Conservation (phyloP, 2,329 filamentous ascomycete genomes). For the Nothophoma quercina region DNA sequence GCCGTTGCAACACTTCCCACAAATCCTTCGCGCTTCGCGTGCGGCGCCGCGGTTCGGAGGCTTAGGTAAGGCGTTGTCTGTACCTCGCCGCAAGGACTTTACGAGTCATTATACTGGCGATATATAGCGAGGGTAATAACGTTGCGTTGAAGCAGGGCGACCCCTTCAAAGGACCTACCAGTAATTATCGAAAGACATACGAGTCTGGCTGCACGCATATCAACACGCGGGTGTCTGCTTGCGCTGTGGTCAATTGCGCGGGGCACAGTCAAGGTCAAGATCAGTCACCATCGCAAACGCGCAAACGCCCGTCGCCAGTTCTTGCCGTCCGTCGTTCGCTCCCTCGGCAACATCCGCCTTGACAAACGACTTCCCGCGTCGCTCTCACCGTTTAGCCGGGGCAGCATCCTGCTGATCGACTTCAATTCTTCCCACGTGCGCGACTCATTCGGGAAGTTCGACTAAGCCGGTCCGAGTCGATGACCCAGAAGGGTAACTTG, state of each 20-base stretch:
- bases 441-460: slow-evolving; percentile 5
- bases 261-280: background rate
- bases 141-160: background rate
- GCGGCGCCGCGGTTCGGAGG: background rate
- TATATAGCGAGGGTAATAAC: slow-evolving; percentile 5
- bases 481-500: slow-evolving; percentile 7
- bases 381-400: slow-evolving; percentile 5
- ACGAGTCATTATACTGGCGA: slow-evolving; percentile 2
- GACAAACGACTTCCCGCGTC: background rate
- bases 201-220: background rate
- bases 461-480: slow-evolving; percentile 4
- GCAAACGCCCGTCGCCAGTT: slow-evolving; percentile 4
- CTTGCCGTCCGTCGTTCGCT: background rate
- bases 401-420: slow-evolving; percentile 7
- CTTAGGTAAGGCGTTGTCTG: slow-evolving; percentile 3
- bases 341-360: slow-evolving; percentile 5
- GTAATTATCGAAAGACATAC: background rate
- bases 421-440: slow-evolving; percentile 8
- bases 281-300: background rate
- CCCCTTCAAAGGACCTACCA: background rate
- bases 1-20: slow-evolving; percentile 5
- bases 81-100: background rate
- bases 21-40: slow-evolving; percentile 9
- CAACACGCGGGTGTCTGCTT: background rate
- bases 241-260: background rate